Base-by-base conservation (phyloP, 2,329 filamentous ascomycete species). In the Raffaelea ambrosiae region DNA sequence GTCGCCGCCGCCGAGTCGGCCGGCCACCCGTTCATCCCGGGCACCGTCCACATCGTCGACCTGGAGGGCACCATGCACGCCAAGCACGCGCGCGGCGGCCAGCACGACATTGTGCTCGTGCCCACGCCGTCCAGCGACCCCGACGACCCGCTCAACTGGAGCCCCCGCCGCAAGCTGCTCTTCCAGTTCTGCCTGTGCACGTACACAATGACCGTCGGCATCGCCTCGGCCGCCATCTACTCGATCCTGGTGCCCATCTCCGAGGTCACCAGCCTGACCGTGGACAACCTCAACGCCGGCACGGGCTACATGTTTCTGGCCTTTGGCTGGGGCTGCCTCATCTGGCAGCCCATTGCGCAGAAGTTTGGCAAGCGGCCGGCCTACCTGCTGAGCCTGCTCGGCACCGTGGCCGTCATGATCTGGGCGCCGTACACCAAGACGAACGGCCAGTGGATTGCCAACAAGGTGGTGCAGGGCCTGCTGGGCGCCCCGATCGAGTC, bases 121-220 rank as follows among this genome's bases (percentile, higher is more conserved):
- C 68, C 68, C 1, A 31, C 44, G 14, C 63, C 63, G 3, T 59
- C 54, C 26, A 68, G 68, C 49, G 72, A 76, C 48, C 53, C 61
- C 1, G 71, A 72, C 10, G 74, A 79, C 53, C 75, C 76, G 2
- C 58, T 71, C 48, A 68, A 77, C 47, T 81, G 76, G 76, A 65
- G 71, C 0, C 53, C 54, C 7, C 52, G 63, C 3, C 76, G 74
- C 61, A 78, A 77, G 60, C 73, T 72, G 69, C 46, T 63, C 21
- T 55, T 61, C 3, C 58, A 58, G 4, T 51, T 53, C 19, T 61
- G 56, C 40, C 53, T 58, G 21, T 58, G 55, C 38, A 54, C 58
- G 23, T 74, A 73, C 52, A 69, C 67, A 3, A 62, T 72, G 43
- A 68, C 68, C 59, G 63, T 66, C 16, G 72, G 72, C 13, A 69